phyloP scores from a whole-genome alignment of 106 monocot genomes.

The Apostasia ramifera region DNA sequence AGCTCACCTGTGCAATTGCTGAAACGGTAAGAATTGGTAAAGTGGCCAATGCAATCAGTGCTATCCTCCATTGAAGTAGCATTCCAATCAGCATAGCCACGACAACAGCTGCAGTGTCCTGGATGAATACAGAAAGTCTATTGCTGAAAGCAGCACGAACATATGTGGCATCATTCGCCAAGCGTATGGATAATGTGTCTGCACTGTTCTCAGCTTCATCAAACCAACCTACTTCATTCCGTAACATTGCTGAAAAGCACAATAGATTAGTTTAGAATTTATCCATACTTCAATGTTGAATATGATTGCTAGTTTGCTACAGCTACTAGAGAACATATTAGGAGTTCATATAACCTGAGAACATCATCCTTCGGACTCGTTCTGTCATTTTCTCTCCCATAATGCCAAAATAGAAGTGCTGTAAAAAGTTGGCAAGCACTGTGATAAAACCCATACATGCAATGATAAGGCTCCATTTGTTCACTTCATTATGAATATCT shows the following conservation, averaged over 20 bases:
- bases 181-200: constrained; percentile 88
- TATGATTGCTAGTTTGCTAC: not conserved
- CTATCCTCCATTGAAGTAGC: constrained; percentile 86
- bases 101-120: constrained; percentile 78
- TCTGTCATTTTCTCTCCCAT: constrained; percentile 99
- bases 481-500: constrained; percentile 69
- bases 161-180: constrained; percentile 99
- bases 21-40: constrained; percentile 82
- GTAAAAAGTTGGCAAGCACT: constrained; percentile 93
- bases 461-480: constrained; percentile 93
- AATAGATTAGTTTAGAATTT: not conserved
- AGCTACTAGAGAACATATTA: not conserved
- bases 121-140: constrained; percentile 95
- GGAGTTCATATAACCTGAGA: constrained; percentile 60
- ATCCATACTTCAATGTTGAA: not conserved
- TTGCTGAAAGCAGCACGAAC: constrained; percentile 99
- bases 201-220: constrained; percentile 98
- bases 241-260: constrained; percentile 66
- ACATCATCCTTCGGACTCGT: constrained; percentile 97
- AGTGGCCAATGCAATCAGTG: constrained; percentile 86
- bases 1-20: constrained; percentile 38
- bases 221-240: constrained; percentile 99
- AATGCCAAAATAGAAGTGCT: constrained; percentile 99
- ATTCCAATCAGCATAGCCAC: constrained; percentile 82
- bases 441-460: constrained; percentile 91